A percentile compares a stretch with the other conserved stretches of the same genome.
phyloP scores from a whole-genome alignment of 2,329 filamentous ascomycete species.

The Thielaviopsis euricoi region DNA sequence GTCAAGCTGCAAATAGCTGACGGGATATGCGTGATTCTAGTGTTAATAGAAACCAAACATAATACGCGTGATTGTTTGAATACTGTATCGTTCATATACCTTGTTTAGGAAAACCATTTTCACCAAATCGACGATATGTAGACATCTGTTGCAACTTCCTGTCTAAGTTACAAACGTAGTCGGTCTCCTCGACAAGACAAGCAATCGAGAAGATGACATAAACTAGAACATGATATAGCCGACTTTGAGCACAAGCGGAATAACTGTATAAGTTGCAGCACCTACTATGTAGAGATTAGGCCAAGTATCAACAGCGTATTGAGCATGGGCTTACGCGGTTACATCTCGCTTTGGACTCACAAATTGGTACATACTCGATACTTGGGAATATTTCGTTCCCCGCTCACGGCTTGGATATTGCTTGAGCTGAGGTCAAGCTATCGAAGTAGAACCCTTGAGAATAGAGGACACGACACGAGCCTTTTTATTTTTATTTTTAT shows the following conservation, averaged over 20 bases:
- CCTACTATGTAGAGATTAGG: not conserved
- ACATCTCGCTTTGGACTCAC: no score
- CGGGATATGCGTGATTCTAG: no score
- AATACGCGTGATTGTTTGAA: not conserved
- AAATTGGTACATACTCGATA: not conserved
- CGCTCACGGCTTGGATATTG: not conserved
- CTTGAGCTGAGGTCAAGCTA: not conserved
- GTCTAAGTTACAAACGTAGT: not conserved
- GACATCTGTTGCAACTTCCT: not conserved
- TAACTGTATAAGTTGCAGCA: no score
- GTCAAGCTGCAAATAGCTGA: no score
- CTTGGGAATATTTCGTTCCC: no score
- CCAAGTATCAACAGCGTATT: not conserved
- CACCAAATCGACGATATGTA: no score
- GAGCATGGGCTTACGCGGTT: not conserved
- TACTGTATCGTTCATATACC: no score
- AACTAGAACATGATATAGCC: not conserved
- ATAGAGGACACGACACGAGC: no score
- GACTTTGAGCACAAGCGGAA: not conserved
- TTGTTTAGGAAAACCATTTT: no score
- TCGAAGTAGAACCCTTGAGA: not conserved
- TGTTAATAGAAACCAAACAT: not conserved
- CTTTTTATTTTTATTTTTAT: no score
- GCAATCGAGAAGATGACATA: not conserved
- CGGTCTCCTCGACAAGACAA: not conserved